These are phyloP conservation scores for Phanerochaete sordida DNA, from an alignment of 768 basidiomycete species.

Conservation along the genomic window DNA sequence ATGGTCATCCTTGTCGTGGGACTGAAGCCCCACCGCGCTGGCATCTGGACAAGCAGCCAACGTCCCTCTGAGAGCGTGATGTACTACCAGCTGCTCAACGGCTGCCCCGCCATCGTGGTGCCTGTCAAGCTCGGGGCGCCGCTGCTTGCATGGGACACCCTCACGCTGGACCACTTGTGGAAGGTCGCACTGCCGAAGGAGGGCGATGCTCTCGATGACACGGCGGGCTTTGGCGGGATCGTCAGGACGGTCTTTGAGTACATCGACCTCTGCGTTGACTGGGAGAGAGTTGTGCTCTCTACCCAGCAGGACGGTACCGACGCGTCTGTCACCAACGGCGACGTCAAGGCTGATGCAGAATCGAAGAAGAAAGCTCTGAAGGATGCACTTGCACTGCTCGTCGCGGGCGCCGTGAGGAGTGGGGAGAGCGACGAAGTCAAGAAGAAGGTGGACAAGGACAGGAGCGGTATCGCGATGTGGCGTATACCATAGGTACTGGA, in stretches of 20 bases:
- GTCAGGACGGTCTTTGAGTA: constrained; percentile 55
- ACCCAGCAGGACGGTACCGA: constrained; percentile 8
- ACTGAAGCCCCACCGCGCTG: constrained; percentile 54
- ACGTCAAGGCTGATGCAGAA: constrained; percentile 18
- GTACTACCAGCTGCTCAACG: constrained; percentile 57
- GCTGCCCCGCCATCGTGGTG: constrained; percentile 56
- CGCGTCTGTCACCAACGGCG: constrained; percentile 7
- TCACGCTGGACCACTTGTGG: constrained; percentile 59
- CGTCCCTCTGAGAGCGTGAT: constrained; percentile 62
- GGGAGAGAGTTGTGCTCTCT: constrained; percentile 45
- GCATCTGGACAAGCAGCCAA: constrained; percentile 54
- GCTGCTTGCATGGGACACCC: constrained; percentile 60
- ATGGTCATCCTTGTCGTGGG: constrained; percentile 55
- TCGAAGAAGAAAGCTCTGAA: constrained; percentile 38
- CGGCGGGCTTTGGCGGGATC: constrained; percentile 47
- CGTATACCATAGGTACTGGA: constrained; percentile 42
- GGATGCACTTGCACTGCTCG: constrained; percentile 46
- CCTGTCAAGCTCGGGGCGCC: constrained; percentile 59
- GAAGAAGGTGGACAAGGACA: constrained; percentile 52
- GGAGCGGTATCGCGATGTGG: constrained; percentile 67
- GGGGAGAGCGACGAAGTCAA: constrained; percentile 49
- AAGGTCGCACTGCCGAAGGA: constrained; percentile 39
- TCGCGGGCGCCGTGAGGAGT: constrained; percentile 54
- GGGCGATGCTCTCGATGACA: constrained; percentile 26
- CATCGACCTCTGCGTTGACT: constrained; percentile 59